phyloP scores from a whole-genome alignment of 2,329 filamentous ascomycete species.

The Aspergillus calidoustus region DNA sequence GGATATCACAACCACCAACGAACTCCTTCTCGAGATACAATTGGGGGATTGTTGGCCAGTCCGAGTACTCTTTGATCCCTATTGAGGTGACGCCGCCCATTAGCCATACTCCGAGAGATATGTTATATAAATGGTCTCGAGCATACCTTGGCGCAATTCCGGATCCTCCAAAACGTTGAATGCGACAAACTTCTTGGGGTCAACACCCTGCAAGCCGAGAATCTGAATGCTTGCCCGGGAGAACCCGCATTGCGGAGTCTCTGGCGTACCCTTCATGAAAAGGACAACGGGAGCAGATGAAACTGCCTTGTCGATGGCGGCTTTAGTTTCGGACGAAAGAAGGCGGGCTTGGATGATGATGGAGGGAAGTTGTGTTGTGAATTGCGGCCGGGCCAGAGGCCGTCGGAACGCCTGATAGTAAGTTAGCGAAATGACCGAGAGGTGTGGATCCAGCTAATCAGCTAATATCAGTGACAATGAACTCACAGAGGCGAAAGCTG shows the following conservation, averaged over 20 bases:
- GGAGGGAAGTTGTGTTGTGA: conserved; percentile 19
- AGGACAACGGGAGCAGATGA: conserved; percentile 87
- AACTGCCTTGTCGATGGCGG: conserved; percentile 90
- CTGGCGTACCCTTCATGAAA: conserved; percentile 99
- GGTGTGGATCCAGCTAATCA: neutral
- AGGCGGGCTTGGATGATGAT: conserved; percentile 57
- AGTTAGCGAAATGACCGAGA: neutral
- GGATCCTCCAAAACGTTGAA: conserved; percentile 96
- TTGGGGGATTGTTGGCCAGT: conserved; percentile 98
- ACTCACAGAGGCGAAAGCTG: conserved; percentile 27
- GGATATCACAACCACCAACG: conserved; percentile 94
- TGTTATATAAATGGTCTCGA: neutral
- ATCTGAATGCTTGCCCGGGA: conserved; percentile 95
- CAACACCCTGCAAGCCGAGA: conserved; percentile 89
- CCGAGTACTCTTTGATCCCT: conserved; percentile 99
- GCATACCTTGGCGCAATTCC: conserved; percentile 77
- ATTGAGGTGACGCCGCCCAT: conserved; percentile 8
- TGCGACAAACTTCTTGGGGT: conserved; percentile 94
- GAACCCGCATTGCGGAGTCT: conserved; percentile 95
- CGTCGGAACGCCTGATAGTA: conserved; percentile 5
- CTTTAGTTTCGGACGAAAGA: conserved; percentile 77
- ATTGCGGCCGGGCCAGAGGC: conserved; percentile 7
- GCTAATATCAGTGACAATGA: neutral
- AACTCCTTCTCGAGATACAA: conserved; percentile 96
- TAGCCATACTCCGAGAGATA: neutral